These are phyloP conservation scores for Bimuria novae-zelandiae DNA, from an alignment of 2,329 filamentous ascomycete species.

Conservation along the genomic window DNA sequence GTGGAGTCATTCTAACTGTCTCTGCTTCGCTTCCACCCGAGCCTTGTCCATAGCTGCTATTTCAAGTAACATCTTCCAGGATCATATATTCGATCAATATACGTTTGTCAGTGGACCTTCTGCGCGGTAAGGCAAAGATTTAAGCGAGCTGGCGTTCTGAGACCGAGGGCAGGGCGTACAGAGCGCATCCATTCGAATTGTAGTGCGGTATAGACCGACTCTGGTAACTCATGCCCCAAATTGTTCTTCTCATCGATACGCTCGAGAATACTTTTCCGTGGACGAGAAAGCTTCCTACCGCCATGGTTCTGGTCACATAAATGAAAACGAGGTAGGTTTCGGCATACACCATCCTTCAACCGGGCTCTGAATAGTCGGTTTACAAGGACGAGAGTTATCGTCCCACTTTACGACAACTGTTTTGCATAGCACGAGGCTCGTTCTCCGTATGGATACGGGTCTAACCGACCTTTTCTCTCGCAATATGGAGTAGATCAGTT, in stretches of 20 bases:
- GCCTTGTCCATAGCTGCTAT: conserved; percentile 35
- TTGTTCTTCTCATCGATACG: conserved; percentile 8
- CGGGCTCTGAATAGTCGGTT: conserved; percentile 16
- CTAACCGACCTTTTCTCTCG: conserved; percentile 22
- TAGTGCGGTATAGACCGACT: not conserved
- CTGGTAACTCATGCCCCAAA: conserved; percentile 14
- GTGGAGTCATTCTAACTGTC: conserved; percentile 19
- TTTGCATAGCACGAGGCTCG: conserved; percentile 15
- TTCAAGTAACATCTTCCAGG: conserved; percentile 33
- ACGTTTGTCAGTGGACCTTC: conserved; percentile 27
- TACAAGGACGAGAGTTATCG: conserved; percentile 22
- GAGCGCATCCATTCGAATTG: conserved; percentile 15
- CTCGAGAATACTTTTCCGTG: not conserved
- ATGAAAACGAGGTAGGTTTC: conserved; percentile 16
- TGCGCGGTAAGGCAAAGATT: conserved; percentile 13
- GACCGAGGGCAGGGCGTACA: not conserved
- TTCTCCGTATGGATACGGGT: conserved; percentile 15
- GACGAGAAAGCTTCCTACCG: conserved; percentile 1
- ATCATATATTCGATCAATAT: conserved; percentile 38
- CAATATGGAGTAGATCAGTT: conserved; percentile 17
- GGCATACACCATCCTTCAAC: conserved; percentile 14
- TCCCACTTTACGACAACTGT: conserved; percentile 15
- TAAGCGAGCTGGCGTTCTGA: conserved; percentile 17
- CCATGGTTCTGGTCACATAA: conserved; percentile 15
- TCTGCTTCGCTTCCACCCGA: conserved; percentile 17